These are phyloP conservation scores for Termitomyces titanicus DNA, from an alignment of 768 basidiomycete species.

Conservation along the genomic window DNA sequence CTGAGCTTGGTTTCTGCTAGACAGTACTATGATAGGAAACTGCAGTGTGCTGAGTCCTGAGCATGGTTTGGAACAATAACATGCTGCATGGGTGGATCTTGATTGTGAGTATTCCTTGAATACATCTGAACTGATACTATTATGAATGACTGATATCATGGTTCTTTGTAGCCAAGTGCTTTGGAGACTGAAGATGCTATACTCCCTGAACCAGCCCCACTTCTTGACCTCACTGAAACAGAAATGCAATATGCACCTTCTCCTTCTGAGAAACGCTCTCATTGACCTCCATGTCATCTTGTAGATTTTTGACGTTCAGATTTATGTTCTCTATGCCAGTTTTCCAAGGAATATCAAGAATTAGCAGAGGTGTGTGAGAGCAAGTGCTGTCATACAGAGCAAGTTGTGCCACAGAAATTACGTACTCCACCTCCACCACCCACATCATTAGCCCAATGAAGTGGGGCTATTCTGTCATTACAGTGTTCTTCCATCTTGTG, in stretches of 20 bases:
- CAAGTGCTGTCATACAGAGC: neutral
- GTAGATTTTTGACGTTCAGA: neutral
- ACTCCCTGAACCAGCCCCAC: too few relatives aligned
- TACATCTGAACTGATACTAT: too few relatives aligned
- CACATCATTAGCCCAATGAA: neutral
- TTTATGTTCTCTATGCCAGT: neutral
- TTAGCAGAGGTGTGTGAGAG: neutral
- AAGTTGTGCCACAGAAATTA: neutral
- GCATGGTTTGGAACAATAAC: slow-evolving; percentile 3
- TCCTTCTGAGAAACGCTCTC: neutral
- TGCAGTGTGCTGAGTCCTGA: neutral
- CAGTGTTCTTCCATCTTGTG: neutral
- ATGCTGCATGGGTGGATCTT: too few relatives aligned
- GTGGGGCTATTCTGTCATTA: neutral
- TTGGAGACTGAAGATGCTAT: too few relatives aligned
- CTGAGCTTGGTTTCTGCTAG: neutral
- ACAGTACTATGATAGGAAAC: neutral
- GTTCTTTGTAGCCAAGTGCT: too few relatives aligned
- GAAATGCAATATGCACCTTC: too few relatives aligned
- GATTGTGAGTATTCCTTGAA: too few relatives aligned
- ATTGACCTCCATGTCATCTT: neutral
- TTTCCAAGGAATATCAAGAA: neutral
- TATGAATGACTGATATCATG: too few relatives aligned
- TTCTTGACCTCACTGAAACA: too few relatives aligned
- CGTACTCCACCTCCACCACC: neutral